Base-by-base conservation (phyloP, 371 early-diverging fungal genomes). In the Saksenaea oblongispora region DNA sequence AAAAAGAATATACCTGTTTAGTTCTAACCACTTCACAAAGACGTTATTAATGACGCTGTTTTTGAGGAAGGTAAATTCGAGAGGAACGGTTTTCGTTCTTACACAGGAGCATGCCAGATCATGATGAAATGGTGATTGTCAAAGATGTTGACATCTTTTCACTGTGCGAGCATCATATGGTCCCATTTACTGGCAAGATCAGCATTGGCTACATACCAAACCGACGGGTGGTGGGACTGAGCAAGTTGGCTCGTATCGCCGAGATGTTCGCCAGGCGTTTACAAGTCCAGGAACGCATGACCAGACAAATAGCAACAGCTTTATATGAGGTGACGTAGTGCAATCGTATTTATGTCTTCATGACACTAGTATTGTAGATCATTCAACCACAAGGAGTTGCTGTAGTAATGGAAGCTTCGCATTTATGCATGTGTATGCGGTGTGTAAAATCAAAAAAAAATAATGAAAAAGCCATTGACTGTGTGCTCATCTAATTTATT, bases 41-140 rank as follows among this genome's bases (percentile, higher is more conserved):
- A 90, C 58, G 78, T 93, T 2, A 69, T 93, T 56, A 93, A 93
- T 71, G 90, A 89, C 39, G 98, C 98, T 27, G 83, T 98, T 3
- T 98, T 98, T 77, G 90, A 94, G 75, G 98, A 98, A 82, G 89
- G 90, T 89, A 85, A 58, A 51, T 18, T 27, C 42, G 5, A 51
- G 34, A 26, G 34, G 26, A 22, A 11, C 22, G 51, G 35, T 34
- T 15, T 34, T 15, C 22, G 10, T n/a, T 17, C 22, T 37, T 83
- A 84, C 84, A 3, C 7, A 10, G 51, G 10, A 22, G 10, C 2
- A 47, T 1, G 22, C 5, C 72, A 86, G 95, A 97, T 70, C 95
- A 97, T 73, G 95, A 96, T 59, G 98, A 97, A 67, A 95, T 97
- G 96, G 97, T 95, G n/a, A 91, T 97, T 78, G 95, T 96, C 18